Percentiles rank a stretch among this genome's conserved stretches.
Conservation (phyloP, 2,329 filamentous ascomycete genomes). For the Geosmithia morbida region DNA sequence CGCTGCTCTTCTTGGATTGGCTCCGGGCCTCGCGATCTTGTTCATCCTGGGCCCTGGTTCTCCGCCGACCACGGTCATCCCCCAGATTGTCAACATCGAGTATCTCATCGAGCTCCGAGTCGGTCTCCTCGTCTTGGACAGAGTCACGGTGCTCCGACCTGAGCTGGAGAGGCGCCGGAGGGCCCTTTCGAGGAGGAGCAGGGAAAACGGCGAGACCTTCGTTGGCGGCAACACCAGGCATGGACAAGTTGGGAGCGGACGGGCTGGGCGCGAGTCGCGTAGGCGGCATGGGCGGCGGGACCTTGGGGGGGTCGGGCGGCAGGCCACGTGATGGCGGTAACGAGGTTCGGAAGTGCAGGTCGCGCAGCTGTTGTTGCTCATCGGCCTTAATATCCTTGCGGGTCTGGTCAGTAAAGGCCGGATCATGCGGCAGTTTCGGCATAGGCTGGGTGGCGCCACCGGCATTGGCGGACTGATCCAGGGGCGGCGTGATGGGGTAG, state of each 20-base stretch:
- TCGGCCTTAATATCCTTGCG: slow-evolving; percentile 25
- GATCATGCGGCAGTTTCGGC: slow-evolving; percentile 42
- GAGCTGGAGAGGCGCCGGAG: slow-evolving; percentile 73
- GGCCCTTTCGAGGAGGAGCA: slow-evolving; percentile 60
- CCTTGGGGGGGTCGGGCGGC: slow-evolving; percentile 34
- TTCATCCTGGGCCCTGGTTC: slow-evolving; percentile 81
- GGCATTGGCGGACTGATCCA: slow-evolving; percentile 1
- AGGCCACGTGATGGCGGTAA: slow-evolving; percentile 42
- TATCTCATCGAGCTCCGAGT: slow-evolving; percentile 74
- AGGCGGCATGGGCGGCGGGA: slow-evolving; percentile 37
- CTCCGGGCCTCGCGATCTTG: slow-evolving; percentile 60
- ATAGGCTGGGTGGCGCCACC: slow-evolving; percentile 30
- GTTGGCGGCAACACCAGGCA: slow-evolving; percentile 9
- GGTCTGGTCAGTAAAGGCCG: slow-evolving; percentile 34
- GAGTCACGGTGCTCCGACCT: slow-evolving; percentile 5
- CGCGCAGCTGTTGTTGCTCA: slow-evolving; percentile 19
- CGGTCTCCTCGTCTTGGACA: slow-evolving; percentile 41
- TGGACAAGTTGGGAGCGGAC: slow-evolving; percentile 10
- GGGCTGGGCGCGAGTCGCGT: slow-evolving; percentile 20
- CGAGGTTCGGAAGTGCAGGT: slow-evolving; percentile 24
- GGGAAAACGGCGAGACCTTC: slow-evolving; percentile 35
- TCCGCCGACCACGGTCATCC: slow-evolving; percentile 57
- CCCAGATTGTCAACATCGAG: slow-evolving; percentile 53
- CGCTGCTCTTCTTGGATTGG: slow-evolving; percentile 58
- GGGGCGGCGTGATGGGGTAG: slow-evolving; percentile 49